Percentiles rank a stretch among this genome's conserved stretches.
Conservation (phyloP, 1,139 yeast species). For the Debaryomyces nepalensis region DNA sequence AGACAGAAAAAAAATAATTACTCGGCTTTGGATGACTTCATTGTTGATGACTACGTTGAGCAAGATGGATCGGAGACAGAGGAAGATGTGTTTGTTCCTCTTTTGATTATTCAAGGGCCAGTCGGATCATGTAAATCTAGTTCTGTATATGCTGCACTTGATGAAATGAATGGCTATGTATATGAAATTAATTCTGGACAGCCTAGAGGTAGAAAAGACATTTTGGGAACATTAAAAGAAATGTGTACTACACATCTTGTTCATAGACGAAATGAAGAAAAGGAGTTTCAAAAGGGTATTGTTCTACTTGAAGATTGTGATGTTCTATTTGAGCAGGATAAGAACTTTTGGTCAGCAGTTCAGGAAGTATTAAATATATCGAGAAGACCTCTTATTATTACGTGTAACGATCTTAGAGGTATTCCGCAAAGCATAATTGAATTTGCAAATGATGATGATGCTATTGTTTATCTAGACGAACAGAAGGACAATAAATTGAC, state of each 20-base stretch:
- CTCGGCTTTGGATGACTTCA: slow-evolving; percentile 27
- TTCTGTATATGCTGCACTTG: slow-evolving; percentile 69
- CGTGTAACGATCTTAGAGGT: slow-evolving; percentile 61
- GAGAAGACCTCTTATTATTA: slow-evolving; percentile 78
- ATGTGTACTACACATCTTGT: slow-evolving; percentile 85
- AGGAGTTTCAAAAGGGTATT: slow-evolving; percentile 62
- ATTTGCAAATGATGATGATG: slow-evolving; percentile 46
- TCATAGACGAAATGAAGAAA: slow-evolving; percentile 45
- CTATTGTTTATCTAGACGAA: slow-evolving; percentile 35
- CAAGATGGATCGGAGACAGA: slow-evolving; percentile 29
- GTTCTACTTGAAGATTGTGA: slow-evolving; percentile 89
- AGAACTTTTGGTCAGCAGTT: slow-evolving; percentile 78
- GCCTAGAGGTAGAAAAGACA: slow-evolving; percentile 72
- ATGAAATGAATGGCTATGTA: slow-evolving; percentile 69
- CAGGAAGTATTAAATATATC: slow-evolving; percentile 66
- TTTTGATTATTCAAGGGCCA: slow-evolving; percentile 72
- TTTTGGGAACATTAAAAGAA: slow-evolving; percentile 69
- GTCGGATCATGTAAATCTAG: slow-evolving; percentile 82
- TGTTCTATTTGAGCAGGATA: slow-evolving; percentile 76
- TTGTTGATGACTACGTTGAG: slow-evolving; percentile 34
- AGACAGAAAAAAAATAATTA: slow-evolving; percentile 34
- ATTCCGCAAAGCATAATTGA: slow-evolving; percentile 61
- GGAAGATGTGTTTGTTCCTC: slow-evolving; percentile 55
- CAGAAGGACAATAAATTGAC: slow-evolving; percentile 25
- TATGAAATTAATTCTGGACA: slow-evolving; percentile 82